Percentiles rank a stretch among this genome's conserved stretches.
Conservation (phyloP, 1,284 basidiomycete genomes). For the Heimioporus punctisporus region DNA sequence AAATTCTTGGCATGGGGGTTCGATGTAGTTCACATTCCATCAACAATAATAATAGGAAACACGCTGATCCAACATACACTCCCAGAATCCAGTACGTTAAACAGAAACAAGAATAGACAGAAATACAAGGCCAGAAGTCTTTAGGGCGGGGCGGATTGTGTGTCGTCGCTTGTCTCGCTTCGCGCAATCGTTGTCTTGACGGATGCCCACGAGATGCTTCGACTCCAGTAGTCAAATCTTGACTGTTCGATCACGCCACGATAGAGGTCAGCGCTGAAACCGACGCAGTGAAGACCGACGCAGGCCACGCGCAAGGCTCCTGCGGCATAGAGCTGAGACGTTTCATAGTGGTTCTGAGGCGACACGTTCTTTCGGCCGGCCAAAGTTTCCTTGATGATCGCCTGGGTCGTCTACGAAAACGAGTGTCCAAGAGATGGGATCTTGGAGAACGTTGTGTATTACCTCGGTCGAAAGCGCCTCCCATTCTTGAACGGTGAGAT, state of each 20-base stretch:
- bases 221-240: conserved; percentile 42
- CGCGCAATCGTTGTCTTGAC: conserved; percentile 6
- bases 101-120: background rate
- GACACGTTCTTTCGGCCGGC: conserved; percentile 70
- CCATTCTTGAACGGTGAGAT: conserved; percentile 69
- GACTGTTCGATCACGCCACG: conserved; percentile 65
- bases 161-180: conserved; percentile 19
- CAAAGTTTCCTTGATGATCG: conserved; percentile 70
- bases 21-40: background rate
- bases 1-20: background rate
- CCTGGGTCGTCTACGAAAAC: conserved; percentile 54
- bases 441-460: conserved; percentile 7
- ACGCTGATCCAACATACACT: too few species aligned
- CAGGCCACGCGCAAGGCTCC: conserved; percentile 74
- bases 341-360: conserved; percentile 75
- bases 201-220: conserved; percentile 18
- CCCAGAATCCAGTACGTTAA: background rate
- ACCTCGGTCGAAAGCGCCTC: conserved; percentile 65
- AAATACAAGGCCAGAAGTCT: background rate
- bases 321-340: conserved; percentile 64
- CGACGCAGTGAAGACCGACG: conserved; percentile 71
- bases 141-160: conserved; percentile 11
- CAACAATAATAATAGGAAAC: background rate
- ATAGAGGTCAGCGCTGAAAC: conserved; percentile 68
- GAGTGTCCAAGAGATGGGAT: conserved; percentile 6